A percentile compares a stretch with the other conserved stretches of the same genome.
Evolutionary conservation across 805 yeast genomes (phyloP).

Genomic region (Saccharomycopsis babjevae): DNA sequence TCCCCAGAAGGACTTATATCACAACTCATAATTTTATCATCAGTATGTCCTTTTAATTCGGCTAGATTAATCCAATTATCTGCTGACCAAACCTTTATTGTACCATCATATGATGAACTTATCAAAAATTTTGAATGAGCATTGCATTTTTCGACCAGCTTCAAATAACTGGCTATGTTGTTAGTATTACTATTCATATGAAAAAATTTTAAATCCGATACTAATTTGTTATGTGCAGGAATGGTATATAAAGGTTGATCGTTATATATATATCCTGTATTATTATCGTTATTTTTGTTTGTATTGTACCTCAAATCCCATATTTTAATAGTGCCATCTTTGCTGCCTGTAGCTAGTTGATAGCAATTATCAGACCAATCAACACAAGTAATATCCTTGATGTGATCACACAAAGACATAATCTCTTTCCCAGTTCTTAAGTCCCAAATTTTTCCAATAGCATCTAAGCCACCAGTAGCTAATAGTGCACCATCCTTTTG

Average conservation of each 20-base stretch:
- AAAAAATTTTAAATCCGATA: conserved; percentile 54
- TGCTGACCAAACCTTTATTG: conserved; percentile 50
- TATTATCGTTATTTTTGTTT: conserved; percentile 5
- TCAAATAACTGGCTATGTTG: not conserved
- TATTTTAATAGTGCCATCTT: conserved; percentile 66
- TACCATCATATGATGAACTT: conserved; percentile 64
- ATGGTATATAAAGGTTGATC: conserved; percentile 31
- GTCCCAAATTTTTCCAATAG: conserved; percentile 73
- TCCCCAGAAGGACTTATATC: conserved; percentile 40
- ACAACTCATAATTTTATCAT: conserved; percentile 56
- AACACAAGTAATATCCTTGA: conserved; percentile 55
- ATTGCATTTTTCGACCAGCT: conserved; percentile 22
- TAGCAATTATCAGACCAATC: conserved; percentile 74
- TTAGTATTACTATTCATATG: conserved; percentile 23
- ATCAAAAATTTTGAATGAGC: conserved; percentile 39
- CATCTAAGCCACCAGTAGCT: conserved; percentile 74
- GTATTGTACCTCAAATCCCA: conserved; percentile 66
- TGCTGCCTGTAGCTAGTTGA: conserved; percentile 73
- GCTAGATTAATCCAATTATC: conserved; percentile 59
- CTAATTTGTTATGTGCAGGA: conserved; percentile 65
- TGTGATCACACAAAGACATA: conserved; percentile 54
- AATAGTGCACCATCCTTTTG: conserved; percentile 73
- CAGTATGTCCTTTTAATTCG: conserved; percentile 47
- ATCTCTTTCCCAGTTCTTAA: conserved; percentile 64
- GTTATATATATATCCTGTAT: conserved; percentile 2